Base-by-base conservation (phyloP, 345 rosid species). In the Camelina neglecta region DNA sequence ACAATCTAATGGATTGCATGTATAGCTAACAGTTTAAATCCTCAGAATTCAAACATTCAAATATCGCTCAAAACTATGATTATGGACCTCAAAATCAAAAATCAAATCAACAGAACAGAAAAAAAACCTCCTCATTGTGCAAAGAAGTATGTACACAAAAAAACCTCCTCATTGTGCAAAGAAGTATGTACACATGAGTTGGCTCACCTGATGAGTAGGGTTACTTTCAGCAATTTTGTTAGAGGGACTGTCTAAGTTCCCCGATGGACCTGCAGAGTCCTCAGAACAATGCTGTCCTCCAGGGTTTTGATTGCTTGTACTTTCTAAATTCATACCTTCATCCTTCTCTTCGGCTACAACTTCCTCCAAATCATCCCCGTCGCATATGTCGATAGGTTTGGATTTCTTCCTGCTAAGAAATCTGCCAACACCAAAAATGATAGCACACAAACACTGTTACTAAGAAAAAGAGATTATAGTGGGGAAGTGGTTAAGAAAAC, bases 311-410 rank as follows among this genome's bases (percentile, higher is more conserved):
- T 75, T 77, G 45, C 38, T 73, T 56, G 44, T 80, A 51, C 61
- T 48, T 33, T 75, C 67, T 7, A 45, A 51, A 53, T 44, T 69
- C 47, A 29, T 71, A 38, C 56, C 67, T 55, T 73, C 78, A 16
- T 21, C 54, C 64, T 21, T 65, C 12, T 72, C 85, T 67, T 74
- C 21, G 5, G 36, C 18, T 6, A 65, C 63, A 49, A 63, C 55
- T 73, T 81, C 73, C 55, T 83, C 81, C 10, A 42, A 60, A 41
- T 76, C 84, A 54, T 69, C 80, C 42, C 80, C 81, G 18, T 81
- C 83, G 6, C 51, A 58, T 45, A 54, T 68, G 41, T 79, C 80
- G 5, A 11, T 8, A 39, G 51, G 44, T 66, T 71, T 76, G 67
- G 78, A 60, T 64, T 73, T 83, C 64, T 66, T 80, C 75, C 60